Base-by-base conservation (phyloP, 2,329 filamentous ascomycete species). In the Pyrenochaeta sp. region DNA sequence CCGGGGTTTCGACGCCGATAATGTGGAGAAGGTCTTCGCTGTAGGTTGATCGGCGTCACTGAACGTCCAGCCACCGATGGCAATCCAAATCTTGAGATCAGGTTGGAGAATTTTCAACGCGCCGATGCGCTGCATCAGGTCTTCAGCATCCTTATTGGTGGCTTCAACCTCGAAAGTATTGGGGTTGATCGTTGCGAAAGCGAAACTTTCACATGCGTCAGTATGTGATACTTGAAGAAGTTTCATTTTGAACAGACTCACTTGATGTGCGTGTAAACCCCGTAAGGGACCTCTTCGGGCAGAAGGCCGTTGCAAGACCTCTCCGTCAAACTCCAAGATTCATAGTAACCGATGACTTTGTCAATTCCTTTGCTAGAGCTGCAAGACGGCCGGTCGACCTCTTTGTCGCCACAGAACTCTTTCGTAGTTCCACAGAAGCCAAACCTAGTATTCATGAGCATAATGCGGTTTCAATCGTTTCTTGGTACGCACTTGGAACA, bases 51-150 rank as follows among this genome's bases (percentile, higher is more conserved):
- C 60, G 23, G 68, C 64, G 36, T 79, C 77, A 45, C 72, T 77
- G 47, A 78, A 73, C 1, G 72, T 64, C 76, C 75, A 78, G 1
- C 79, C 79, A 7, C 78, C 78, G 15, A 81, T 56, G 0, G 71
- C 61, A 33, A 80, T 71, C 52, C 60, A 75, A 1, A 70, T 65
- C 45, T 75, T 29, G n/a, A 78, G 57, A 39, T 45, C 57, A 2
- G 59, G 43, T 1, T 69, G 60, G 1, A 48, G 49, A 0, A 59
- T 49, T 51, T 80, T 79, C 2, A 79, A 14, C 10, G 5, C 11
- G 10, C 21, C 18, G 20, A 50, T 17, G 12, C 31, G 32, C 27
- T 15, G 12, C 29, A 36, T 33, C 27, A 21, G 21, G 15, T 35
- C 30, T 17, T 20, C 29, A 30, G 29, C 42, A 15, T 33, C 27